Evolutionary conservation across 2,329 filamentous ascomycete species (phyloP).

Genomic region (Ophiostoma sp.): DNA sequence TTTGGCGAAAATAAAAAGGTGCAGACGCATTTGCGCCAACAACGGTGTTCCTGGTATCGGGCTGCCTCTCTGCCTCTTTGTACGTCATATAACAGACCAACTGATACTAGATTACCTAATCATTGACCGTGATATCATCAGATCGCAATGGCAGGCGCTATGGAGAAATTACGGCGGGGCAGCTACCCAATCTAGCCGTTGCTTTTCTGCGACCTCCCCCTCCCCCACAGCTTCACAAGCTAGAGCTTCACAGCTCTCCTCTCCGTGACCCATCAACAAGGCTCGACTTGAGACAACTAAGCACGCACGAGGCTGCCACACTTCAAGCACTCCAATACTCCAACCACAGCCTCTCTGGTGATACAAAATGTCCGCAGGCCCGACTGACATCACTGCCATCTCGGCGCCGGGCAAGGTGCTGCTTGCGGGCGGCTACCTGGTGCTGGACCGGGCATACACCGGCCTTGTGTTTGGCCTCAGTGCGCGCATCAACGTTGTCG

Average conservation of each 20-base stretch:
- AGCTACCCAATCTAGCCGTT: background rate
- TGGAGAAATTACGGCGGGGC: constrained; percentile 4
- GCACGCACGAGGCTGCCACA: background rate
- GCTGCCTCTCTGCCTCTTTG: background rate
- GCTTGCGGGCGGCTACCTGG: constrained; percentile 88
- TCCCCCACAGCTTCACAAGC: constrained; percentile 20
- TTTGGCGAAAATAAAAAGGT: too few species aligned
- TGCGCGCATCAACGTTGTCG: constrained; percentile 61
- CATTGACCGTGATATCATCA: background rate
- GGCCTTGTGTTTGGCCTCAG: constrained; percentile 65
- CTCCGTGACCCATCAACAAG: background rate
- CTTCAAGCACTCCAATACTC: background rate
- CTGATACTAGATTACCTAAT: background rate
- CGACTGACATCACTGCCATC: constrained; percentile 48
- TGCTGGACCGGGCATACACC: constrained; percentile 81
- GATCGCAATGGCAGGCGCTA: background rate
- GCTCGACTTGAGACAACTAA: background rate
- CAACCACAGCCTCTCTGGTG: too few species aligned
- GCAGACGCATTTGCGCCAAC: background rate
- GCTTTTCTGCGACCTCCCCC: background rate
- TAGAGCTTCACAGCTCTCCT: constrained; percentile 1
- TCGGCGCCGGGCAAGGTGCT: constrained; percentile 96
- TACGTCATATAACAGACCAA: background rate
- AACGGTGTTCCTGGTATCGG: background rate
- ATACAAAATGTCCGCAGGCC: constrained; percentile 20